Percentiles rank a stretch among this genome's conserved stretches.
Conservation (phyloP, 768 basidiomycete genomes). For the Russula foetens region DNA sequence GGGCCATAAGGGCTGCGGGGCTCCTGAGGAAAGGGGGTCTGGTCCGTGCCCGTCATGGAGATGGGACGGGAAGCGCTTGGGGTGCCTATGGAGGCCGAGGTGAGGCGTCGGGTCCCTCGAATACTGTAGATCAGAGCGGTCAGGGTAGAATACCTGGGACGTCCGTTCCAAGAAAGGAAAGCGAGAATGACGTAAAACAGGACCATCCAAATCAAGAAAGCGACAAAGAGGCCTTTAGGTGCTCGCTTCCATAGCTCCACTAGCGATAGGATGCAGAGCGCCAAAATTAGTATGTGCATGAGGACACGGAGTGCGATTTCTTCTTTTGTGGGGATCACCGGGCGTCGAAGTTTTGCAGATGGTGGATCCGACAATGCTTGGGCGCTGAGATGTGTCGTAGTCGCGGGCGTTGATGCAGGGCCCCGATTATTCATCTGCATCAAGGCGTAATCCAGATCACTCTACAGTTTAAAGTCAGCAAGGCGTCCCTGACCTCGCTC, state of each 20-base stretch:
- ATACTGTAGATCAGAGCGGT: constrained; percentile 40
- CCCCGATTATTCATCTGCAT: constrained; percentile 45
- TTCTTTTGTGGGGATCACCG: constrained; percentile 32
- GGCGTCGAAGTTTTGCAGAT: constrained; percentile 21
- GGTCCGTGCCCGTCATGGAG: constrained; percentile 33
- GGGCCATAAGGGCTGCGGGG: constrained; percentile 56
- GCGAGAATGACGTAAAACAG: constrained; percentile 50
- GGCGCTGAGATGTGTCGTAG: constrained; percentile 41
- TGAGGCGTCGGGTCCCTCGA: constrained; percentile 26
- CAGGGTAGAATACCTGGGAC: constrained; percentile 50
- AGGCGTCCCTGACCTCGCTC: background rate
- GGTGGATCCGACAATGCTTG: constrained; percentile 27
- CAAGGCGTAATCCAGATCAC: constrained; percentile 65
- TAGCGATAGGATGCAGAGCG: constrained; percentile 48
- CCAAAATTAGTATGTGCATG: constrained; percentile 52
- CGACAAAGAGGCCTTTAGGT: constrained; percentile 45
- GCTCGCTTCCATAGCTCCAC: constrained; percentile 51
- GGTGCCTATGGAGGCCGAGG: constrained; percentile 27
- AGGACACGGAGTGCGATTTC: constrained; percentile 40
- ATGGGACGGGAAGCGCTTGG: constrained; percentile 34
- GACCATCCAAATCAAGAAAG: constrained; percentile 56
- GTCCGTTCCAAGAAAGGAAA: constrained; percentile 48
- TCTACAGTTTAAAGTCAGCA: constrained; percentile 33
- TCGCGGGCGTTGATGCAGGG: constrained; percentile 42
- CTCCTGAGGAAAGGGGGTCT: constrained; percentile 38